Percentiles rank a stretch among this genome's conserved stretches.
These are phyloP conservation scores for Agaricus subrufescens DNA, from an alignment of 768 basidiomycete genomes.

Conservation along the genomic window DNA sequence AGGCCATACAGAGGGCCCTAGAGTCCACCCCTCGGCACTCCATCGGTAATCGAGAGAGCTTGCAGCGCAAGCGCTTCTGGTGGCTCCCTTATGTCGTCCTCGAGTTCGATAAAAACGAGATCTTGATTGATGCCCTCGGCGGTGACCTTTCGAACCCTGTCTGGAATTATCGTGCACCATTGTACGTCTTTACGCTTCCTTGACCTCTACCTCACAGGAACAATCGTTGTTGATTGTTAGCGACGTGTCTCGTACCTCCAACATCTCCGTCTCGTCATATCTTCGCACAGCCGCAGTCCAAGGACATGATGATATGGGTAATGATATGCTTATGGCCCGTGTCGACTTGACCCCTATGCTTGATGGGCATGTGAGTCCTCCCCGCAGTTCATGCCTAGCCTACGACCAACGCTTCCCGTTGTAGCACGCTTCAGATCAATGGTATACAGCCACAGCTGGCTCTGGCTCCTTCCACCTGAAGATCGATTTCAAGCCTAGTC, in stretches of 20 bases:
- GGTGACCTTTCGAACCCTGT: slow-evolving; percentile 88
- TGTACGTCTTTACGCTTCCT: slow-evolving; percentile 51
- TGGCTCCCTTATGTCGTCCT: slow-evolving; percentile 97
- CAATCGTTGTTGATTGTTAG: slow-evolving; percentile 31
- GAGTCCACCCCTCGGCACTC: slow-evolving; percentile 54
- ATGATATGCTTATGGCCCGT: slow-evolving; percentile 91
- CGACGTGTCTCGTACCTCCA: slow-evolving; percentile 93
- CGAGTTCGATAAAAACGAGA: slow-evolving; percentile 97
- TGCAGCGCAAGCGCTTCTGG: slow-evolving; percentile 92
- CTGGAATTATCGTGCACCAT: slow-evolving; percentile 95
- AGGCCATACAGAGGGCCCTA: slow-evolving; percentile 80
- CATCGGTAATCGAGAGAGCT: slow-evolving; percentile 79
- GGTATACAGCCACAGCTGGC: slow-evolving; percentile 81
- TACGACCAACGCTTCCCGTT: neutral
- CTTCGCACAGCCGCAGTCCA: slow-evolving; percentile 75
- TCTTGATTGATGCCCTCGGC: slow-evolving; percentile 91
- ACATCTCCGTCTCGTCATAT: slow-evolving; percentile 89
- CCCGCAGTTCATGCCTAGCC: neutral
- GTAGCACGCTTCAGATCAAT: slow-evolving; percentile 84
- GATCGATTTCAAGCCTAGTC: slow-evolving; percentile 86
- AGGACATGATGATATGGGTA: slow-evolving; percentile 92
- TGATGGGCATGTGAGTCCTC: slow-evolving; percentile 61
- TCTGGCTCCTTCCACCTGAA: slow-evolving; percentile 93
- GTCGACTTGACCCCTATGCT: slow-evolving; percentile 84
- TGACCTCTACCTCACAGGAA: neutral